Conservation (phyloP, 371 early-diverging fungal genomes). For the Mucor sp. region DNA sequence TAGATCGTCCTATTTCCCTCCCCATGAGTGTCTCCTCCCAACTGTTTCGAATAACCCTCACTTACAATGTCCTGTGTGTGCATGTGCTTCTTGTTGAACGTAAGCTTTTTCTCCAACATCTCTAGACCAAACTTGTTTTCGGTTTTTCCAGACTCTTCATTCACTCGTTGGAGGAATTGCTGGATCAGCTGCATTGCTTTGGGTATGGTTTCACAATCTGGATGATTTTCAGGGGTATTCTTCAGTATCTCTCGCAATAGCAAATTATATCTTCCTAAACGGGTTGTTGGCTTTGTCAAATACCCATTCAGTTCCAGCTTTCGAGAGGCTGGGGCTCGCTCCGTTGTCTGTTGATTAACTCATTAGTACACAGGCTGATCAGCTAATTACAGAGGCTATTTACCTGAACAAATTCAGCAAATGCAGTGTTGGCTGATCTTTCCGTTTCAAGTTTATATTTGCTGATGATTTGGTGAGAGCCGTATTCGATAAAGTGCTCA, state of each 20-base stretch:
- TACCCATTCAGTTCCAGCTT: constrained; percentile 84
- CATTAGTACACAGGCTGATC: too few species aligned
- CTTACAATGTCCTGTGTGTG: constrained; percentile 52
- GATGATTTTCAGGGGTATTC: constrained; percentile 79
- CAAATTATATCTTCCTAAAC: constrained; percentile 88
- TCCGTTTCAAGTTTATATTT: constrained; percentile 83
- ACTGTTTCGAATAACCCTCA: constrained; percentile 41
- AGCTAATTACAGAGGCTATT: constrained; percentile 28
- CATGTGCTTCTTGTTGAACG: constrained; percentile 40
- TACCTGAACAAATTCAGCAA: constrained; percentile 71
- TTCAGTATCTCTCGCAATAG: constrained; percentile 85
- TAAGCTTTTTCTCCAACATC: constrained; percentile 57
- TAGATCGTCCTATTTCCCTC: constrained; percentile 62
- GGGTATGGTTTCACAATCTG: constrained; percentile 70
- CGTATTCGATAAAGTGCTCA: constrained; percentile 84
- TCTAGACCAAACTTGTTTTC: constrained; percentile 58
- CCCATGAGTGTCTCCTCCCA: constrained; percentile 34
- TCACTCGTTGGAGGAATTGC: constrained; percentile 74
- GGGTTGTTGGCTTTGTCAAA: constrained; percentile 83
- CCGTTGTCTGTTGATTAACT: constrained; percentile 49
- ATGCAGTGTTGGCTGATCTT: constrained; percentile 61
- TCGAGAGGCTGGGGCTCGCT: constrained; percentile 77
- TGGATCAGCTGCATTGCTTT: constrained; percentile 72
- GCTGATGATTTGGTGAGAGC: constrained; percentile 84
- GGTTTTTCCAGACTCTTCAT: constrained; percentile 80